A percentile compares a stretch with the other conserved stretches of the same genome.
Evolutionary conservation across 805 yeast genomes (phyloP).

Genomic region (Candida railenensis): DNA sequence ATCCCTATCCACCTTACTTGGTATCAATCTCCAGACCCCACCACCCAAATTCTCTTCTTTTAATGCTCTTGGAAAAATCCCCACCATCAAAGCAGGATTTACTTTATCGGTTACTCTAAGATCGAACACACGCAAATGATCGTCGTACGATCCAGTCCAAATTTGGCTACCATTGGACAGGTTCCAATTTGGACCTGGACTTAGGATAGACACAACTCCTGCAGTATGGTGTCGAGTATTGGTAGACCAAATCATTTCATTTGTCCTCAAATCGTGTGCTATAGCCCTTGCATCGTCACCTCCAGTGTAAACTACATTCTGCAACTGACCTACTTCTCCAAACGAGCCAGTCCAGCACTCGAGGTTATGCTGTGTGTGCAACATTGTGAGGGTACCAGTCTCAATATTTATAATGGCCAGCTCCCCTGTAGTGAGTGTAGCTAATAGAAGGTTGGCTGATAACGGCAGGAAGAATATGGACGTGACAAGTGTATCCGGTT

Average conservation of each 20-base stretch:
- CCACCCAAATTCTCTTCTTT: conserved; percentile 67
- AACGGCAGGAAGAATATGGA: conserved; percentile 59
- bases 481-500: conserved; percentile 53
- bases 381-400: conserved; percentile 5
- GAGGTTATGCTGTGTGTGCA: conserved; percentile 51
- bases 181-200: conserved; percentile 44
- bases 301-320: conserved; percentile 71
- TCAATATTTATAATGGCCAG: conserved; percentile 41
- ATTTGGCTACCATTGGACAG: conserved; percentile 43
- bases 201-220: conserved; percentile 82
- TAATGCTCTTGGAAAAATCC: conserved; percentile 50
- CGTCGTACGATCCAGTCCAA: conserved; percentile 95
- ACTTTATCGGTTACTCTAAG: conserved; percentile 48
- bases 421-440: conserved; percentile 71
- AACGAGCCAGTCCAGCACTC: conserved; percentile 90
- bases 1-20: conserved; percentile 44
- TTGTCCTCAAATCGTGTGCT: conserved; percentile 63
- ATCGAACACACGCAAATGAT: conserved; percentile 67
- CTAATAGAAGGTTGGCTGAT: conserved; percentile 35
- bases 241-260: conserved; percentile 39
- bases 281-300: conserved; percentile 83
- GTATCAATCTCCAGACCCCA: conserved; percentile 92
- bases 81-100: conserved; percentile 37
- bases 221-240: conserved; percentile 72
- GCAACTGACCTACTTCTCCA: conserved; percentile 53